Percentiles rank a stretch among this genome's conserved stretches.
Evolutionary conservation across 129 eudicot species (phyloP).

Genomic region (Mikania micrantha): DNA sequence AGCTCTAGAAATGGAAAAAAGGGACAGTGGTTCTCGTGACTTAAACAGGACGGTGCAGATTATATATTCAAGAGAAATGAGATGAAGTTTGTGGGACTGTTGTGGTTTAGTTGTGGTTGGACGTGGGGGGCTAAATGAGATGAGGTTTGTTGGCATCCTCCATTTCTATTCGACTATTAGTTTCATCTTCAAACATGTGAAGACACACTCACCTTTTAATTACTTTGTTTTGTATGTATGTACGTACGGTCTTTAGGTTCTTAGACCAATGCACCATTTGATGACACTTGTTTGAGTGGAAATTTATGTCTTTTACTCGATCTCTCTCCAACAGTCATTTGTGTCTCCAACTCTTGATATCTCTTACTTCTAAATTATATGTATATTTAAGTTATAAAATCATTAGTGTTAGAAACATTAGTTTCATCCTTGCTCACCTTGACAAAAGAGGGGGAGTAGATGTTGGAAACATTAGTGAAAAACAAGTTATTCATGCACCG

Average conservation of each 20-base stretch:
- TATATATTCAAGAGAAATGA: too few species aligned
- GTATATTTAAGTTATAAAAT: too few species aligned
- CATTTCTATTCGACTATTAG: conserved; percentile 17
- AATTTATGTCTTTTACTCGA: not conserved
- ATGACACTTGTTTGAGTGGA: not conserved
- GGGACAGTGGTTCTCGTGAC: conserved; percentile 73
- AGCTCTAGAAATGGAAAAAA: conserved; percentile 28
- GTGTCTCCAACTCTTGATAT: not conserved
- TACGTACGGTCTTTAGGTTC: not conserved
- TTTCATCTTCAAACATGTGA: conserved; percentile 10
- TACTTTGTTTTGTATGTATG: not conserved
- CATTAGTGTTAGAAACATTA: too few species aligned
- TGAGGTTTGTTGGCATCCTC: conserved; percentile 6
- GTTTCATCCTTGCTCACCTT: too few species aligned
- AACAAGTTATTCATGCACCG: too few species aligned
- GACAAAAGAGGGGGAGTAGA: too few species aligned
- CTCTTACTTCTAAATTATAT: not conserved
- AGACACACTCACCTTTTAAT: not conserved
- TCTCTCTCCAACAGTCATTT: not conserved
- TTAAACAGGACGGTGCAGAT: conserved; percentile 24
- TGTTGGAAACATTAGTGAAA: too few species aligned
- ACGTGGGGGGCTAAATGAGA: conserved; percentile 10
- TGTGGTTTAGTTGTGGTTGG: not conserved
- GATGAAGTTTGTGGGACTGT: not conserved
- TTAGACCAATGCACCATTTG: not conserved